Conservation (phyloP, 805 yeast species). For the Candida peoriensis region DNA sequence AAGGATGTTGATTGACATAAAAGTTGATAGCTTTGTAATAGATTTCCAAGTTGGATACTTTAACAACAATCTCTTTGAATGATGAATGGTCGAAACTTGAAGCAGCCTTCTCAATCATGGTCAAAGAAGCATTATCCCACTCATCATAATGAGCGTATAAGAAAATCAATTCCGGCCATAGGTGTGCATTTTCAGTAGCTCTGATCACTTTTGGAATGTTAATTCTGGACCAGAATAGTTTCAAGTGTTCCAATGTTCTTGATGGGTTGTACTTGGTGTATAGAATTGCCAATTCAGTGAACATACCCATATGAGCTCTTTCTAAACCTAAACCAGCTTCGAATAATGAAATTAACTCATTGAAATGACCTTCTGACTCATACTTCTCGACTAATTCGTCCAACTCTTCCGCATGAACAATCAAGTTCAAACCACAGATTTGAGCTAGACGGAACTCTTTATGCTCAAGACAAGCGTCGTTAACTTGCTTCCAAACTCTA, state of each 20-base stretch:
- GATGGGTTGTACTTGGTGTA: constrained; percentile 89
- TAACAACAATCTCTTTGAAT: constrained; percentile 90
- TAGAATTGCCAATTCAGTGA: constrained; percentile 88
- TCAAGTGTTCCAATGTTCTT: constrained; percentile 92
- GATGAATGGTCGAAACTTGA: constrained; percentile 90
- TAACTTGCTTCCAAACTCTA: constrained; percentile 95
- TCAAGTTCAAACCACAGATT: constrained; percentile 95
- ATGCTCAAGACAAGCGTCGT: constrained; percentile 92
- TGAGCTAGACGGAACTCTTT: constrained; percentile 95
- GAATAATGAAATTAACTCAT: constrained; percentile 84
- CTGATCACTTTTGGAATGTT: constrained; percentile 95
- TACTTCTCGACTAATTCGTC: constrained; percentile 83
- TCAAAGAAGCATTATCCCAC: constrained; percentile 97
- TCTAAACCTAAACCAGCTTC: constrained; percentile 95
- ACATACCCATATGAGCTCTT: constrained; percentile 99
- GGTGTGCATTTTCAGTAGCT: constrained; percentile 89
- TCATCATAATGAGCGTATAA: constrained; percentile 97
- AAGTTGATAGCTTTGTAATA: constrained; percentile 96
- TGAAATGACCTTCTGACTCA: constrained; percentile 87
- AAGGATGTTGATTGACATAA: constrained; percentile 88
- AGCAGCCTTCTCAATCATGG: constrained; percentile 93
- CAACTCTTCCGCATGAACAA: constrained; percentile 95
- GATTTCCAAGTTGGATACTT: constrained; percentile 93
- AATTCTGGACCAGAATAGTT: constrained; percentile 95
- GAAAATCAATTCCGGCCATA: constrained; percentile 96